Conservation (phyloP, 139 green algal genomes). For the Gonium pectorale region DNA sequence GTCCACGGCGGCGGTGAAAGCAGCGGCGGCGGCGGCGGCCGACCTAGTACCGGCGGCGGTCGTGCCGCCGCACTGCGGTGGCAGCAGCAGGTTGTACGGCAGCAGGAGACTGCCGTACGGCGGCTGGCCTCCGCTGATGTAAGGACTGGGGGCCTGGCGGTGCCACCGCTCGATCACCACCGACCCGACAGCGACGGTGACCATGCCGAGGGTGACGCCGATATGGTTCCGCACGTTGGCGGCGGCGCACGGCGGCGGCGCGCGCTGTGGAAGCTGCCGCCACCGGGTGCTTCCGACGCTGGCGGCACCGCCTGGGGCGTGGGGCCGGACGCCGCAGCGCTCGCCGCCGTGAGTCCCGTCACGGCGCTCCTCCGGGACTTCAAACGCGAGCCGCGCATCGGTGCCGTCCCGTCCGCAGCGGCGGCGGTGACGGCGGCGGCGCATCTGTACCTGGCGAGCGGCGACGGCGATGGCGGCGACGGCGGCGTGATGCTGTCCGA, state of each 20-base stretch:
- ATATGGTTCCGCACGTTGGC: too few species aligned
- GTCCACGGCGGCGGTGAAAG: neutral
- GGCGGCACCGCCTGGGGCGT: neutral
- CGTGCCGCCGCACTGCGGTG: neutral
- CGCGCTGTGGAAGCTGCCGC: slow-evolving; percentile 37
- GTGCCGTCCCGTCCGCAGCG: too few species aligned
- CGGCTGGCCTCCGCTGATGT: neutral
- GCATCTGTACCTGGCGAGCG: neutral
- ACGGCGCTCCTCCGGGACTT: slow-evolving; percentile 18
- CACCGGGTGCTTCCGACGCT: neutral
- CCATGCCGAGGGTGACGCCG: too few species aligned
- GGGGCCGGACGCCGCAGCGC: neutral
- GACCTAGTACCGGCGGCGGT: neutral
- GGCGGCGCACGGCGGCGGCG: neutral
- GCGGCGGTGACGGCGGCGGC: too few species aligned
- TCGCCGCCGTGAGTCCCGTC: neutral
- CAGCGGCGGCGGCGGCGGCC: too few species aligned
- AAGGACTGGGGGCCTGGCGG: neutral
- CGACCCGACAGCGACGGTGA: too few species aligned
- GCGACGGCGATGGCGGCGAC: neutral
- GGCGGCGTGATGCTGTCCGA: neutral
- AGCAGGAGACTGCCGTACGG: neutral
- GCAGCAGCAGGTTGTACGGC: neutral
- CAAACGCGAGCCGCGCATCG: neutral
- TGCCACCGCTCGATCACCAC: too few species aligned